A percentile compares a stretch with the other conserved stretches of the same genome.
phyloP scores from a whole-genome alignment of 2,329 filamentous ascomycete genomes.

The Aspergillus quadrilineatus region DNA sequence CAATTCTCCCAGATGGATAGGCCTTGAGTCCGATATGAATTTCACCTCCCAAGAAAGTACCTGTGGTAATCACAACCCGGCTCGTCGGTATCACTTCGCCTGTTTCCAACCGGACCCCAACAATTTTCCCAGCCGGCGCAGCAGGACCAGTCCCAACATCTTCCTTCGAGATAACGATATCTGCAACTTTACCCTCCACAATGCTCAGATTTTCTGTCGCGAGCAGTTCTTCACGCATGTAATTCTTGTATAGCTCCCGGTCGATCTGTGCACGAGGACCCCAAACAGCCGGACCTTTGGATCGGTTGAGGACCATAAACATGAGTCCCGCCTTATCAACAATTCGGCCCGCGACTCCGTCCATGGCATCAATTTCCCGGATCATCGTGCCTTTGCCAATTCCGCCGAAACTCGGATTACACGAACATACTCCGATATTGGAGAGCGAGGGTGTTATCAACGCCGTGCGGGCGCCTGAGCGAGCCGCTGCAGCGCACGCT shows the following conservation, averaged over 20 bases:
- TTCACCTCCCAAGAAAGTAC: conserved; percentile 91
- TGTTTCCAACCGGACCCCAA: conserved; percentile 81
- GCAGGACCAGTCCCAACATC: conserved; percentile 47
- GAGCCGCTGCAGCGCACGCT: conserved; percentile 85
- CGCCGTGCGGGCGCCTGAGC: conserved; percentile 82
- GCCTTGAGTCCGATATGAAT: conserved; percentile 89
- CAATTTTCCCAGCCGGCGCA: conserved; percentile 66
- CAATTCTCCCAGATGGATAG: conserved; percentile 86
- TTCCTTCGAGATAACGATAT: conserved; percentile 73
- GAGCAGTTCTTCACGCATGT: conserved; percentile 85
- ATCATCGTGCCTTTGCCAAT: conserved; percentile 98
- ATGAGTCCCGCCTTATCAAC: conserved; percentile 95
- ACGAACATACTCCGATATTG: conserved; percentile 92
- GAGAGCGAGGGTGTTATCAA: conserved; percentile 84
- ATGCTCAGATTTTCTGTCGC: conserved; percentile 76
- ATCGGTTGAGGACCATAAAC: conserved; percentile 82
- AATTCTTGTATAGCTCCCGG: conserved; percentile 77
- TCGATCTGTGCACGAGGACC: conserved; percentile 96
- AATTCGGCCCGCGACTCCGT: conserved; percentile 81
- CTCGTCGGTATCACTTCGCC: conserved; percentile 78
- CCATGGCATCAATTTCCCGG: conserved; percentile 89
- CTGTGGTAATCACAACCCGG: conserved; percentile 90
- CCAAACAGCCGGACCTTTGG: conserved; percentile 95
- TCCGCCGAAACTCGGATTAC: conserved; percentile 96
- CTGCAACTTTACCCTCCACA: conserved; percentile 82